These are phyloP conservation scores for Tremellales sp. DNA, from an alignment of 1,284 basidiomycete species.

Conservation along the genomic window DNA sequence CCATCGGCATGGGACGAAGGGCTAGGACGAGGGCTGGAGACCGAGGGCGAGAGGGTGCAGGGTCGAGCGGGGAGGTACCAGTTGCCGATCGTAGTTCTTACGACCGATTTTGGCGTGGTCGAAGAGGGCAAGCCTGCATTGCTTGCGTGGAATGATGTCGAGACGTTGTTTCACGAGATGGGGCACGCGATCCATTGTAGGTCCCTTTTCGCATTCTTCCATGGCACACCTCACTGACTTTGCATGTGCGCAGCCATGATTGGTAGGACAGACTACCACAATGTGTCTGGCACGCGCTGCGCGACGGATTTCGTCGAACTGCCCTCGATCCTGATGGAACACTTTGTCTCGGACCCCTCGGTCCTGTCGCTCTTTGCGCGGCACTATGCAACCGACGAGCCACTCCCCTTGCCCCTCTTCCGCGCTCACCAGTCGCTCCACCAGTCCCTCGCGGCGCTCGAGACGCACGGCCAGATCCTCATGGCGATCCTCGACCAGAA, in stretches of 20 bases:
- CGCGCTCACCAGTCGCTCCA: constrained; percentile 43
- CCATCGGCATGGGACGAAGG: constrained; percentile 36
- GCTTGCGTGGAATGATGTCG: constrained; percentile 88
- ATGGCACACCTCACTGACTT: constrained; percentile 8
- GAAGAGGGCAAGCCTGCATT: constrained; percentile 62
- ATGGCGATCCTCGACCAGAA: constrained; percentile 84
- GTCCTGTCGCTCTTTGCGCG: constrained; percentile 74
- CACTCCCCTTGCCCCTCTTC: constrained; percentile 63
- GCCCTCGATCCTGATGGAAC: constrained; percentile 98
- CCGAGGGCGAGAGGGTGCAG: constrained; percentile 33
- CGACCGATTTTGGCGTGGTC: constrained; percentile 76
- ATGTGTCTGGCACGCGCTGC: constrained; percentile 96
- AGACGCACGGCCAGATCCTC: constrained; percentile 87
- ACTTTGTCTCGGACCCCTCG: constrained; percentile 75
- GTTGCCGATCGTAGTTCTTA: constrained; percentile 82
- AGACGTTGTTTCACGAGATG: constrained; percentile 98
- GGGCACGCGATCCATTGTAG: constrained; percentile 98
- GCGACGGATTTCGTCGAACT: constrained; percentile 98
- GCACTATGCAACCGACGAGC: constrained; percentile 60
- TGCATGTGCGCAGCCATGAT: constrained; percentile 73
- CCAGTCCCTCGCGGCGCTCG: constrained; percentile 55
- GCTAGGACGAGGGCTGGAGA: constrained; percentile 40
- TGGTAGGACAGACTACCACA: constrained; percentile 94
- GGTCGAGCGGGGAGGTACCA: constrained; percentile 72
- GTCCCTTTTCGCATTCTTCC: constrained; percentile 41